These are phyloP conservation scores for Eurotiales sp. DNA, from an alignment of 2,329 filamentous ascomycete genomes.

Conservation along the genomic window DNA sequence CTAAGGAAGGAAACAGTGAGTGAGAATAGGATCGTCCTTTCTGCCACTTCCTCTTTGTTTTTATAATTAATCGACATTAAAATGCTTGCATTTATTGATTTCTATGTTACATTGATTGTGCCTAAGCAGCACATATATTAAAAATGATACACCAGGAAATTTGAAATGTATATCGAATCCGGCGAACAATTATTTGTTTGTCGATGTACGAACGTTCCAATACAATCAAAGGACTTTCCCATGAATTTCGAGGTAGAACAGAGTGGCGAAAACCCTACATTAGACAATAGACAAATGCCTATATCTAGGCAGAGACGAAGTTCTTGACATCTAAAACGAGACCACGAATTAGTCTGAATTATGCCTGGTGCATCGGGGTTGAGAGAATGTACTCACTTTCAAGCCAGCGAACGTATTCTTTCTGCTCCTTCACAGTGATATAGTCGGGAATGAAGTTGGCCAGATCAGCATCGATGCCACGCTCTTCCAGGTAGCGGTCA, in stretches of 20 bases:
- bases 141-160: not conserved
- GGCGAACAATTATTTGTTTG: not conserved
- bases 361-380: slow-evolving; percentile 10
- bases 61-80: slow-evolving; percentile 1
- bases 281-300: not conserved
- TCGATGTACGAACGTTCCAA: not conserved
- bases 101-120: slow-evolving; percentile 13
- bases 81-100: slow-evolving; percentile 11
- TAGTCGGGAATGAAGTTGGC: slow-evolving; percentile 93
- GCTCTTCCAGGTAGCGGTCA: slow-evolving; percentile 91
- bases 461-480: slow-evolving; percentile 81
- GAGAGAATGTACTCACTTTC: slow-evolving; percentile 50
- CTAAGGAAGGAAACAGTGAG: not conserved
- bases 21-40: not conserved
- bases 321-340: slow-evolving; percentile 64
- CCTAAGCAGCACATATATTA: not conserved
- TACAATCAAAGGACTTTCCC: not conserved
- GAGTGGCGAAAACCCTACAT: slow-evolving; percentile 2
- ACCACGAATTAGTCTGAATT: slow-evolving; percentile 19
- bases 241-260: not conserved
- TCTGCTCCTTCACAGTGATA: slow-evolving; percentile 97
- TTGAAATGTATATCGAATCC: not conserved
- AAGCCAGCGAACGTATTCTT: slow-evolving; percentile 91
- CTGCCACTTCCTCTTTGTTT: not conserved
- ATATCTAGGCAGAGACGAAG: slow-evolving; percentile 67